Evolutionary conservation across 805 yeast species (phyloP).

Genomic region (Middelhovenomyces tepae): DNA sequence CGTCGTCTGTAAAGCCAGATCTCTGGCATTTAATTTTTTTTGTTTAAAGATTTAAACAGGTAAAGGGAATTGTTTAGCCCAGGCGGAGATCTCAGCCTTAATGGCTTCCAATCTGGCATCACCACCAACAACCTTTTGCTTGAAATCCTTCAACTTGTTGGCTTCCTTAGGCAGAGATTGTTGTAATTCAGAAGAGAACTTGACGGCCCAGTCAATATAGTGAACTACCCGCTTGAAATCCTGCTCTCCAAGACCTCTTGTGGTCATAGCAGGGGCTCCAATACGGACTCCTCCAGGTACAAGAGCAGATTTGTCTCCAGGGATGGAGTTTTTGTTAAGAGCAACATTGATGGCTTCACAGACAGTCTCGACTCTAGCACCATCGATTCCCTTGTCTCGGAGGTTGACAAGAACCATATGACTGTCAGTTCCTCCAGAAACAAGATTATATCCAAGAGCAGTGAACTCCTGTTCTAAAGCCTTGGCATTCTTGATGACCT

Average conservation of each 20-base stretch:
- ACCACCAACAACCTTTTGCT: slow-evolving; percentile 66
- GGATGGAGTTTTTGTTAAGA: slow-evolving; percentile 93
- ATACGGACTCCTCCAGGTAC: slow-evolving; percentile 97
- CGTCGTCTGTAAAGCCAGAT: too few species aligned
- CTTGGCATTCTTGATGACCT: slow-evolving; percentile 83
- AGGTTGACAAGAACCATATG: slow-evolving; percentile 90
- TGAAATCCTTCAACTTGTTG: slow-evolving; percentile 93
- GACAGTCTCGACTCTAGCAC: slow-evolving; percentile 94
- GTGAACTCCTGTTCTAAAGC: slow-evolving; percentile 69
- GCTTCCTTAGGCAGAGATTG: slow-evolving; percentile 79
- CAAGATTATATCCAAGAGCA: slow-evolving; percentile 66
- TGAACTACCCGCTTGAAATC: slow-evolving; percentile 75
- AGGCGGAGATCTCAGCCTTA: slow-evolving; percentile 70
- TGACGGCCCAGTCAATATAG: slow-evolving; percentile 73
- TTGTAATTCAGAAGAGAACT: slow-evolving; percentile 69
- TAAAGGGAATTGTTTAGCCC: slow-evolving; percentile 60
- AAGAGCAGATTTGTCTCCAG: slow-evolving; percentile 94
- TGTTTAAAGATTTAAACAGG: slow-evolving; percentile 26
- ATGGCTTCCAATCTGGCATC: slow-evolving; percentile 57
- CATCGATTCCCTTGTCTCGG: slow-evolving; percentile 85
- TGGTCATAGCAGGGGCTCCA: slow-evolving; percentile 98
- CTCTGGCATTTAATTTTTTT: too few species aligned
- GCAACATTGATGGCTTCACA: slow-evolving; percentile 94
- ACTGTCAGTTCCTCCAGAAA: slow-evolving; percentile 93
- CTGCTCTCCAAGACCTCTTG: slow-evolving; percentile 86